phyloP scores from a whole-genome alignment of 2,329 filamentous ascomycete species.

The Purpureocillium lavendulum region DNA sequence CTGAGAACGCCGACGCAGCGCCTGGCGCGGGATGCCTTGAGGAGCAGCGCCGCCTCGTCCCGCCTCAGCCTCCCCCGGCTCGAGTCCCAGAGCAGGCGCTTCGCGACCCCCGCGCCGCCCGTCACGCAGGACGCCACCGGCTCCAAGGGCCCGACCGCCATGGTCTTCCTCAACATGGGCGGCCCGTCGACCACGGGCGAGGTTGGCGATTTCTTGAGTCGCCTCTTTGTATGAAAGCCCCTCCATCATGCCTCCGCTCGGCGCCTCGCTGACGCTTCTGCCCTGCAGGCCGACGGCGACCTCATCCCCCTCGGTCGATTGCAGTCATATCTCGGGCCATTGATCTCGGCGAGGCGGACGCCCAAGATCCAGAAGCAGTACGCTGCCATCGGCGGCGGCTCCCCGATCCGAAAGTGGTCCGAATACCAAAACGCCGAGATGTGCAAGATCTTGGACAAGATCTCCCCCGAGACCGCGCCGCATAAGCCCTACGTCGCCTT shows the following conservation, averaged over 20 bases:
- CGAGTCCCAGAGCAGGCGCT: constrained; percentile 19
- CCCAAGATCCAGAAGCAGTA: constrained; percentile 98
- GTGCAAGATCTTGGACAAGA: constrained; percentile 92
- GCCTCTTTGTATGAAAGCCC: constrained; percentile 77
- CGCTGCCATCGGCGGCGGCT: constrained; percentile 90
- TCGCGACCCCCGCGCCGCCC: constrained; percentile 50
- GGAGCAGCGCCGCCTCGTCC: constrained; percentile 12
- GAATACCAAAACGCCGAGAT: constrained; percentile 90
- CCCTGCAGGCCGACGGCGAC: constrained; percentile 71
- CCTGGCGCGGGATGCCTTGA: constrained; percentile 18
- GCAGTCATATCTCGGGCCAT: constrained; percentile 81
- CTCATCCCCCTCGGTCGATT: constrained; percentile 90
- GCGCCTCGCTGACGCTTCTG: background rate
- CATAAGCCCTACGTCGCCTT: constrained; percentile 98
- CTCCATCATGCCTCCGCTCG: background rate
- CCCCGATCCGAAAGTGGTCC: constrained; percentile 95
- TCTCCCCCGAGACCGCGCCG: constrained; percentile 86
- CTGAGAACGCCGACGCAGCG: constrained; percentile 20
- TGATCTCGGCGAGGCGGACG: constrained; percentile 79
- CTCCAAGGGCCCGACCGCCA: constrained; percentile 79
- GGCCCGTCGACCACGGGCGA: constrained; percentile 83
- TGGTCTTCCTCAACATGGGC: constrained; percentile 99
- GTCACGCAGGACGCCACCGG: constrained; percentile 70
- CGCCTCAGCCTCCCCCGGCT: constrained; percentile 20
- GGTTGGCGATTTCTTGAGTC: constrained; percentile 81